phyloP scores from a whole-genome alignment of 768 basidiomycete genomes.

The Mycena crocata region DNA sequence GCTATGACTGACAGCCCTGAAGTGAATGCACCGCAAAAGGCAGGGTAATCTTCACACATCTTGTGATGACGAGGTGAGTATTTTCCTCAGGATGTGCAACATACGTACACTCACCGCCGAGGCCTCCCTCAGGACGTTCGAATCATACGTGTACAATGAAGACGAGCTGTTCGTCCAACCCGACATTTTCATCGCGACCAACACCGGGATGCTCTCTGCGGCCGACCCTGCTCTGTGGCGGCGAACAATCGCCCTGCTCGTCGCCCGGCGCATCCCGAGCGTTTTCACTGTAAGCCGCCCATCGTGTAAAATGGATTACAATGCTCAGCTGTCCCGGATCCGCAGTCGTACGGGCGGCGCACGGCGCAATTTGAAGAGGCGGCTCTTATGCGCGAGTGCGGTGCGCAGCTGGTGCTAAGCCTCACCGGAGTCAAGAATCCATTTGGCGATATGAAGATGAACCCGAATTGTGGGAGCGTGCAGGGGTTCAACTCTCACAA shows the following conservation, averaged over 20 bases:
- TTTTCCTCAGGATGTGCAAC: background rate
- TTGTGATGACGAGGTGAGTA: background rate
- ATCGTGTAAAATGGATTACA: background rate
- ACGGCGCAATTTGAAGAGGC: slow-evolving; percentile 1
- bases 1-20: background rate
- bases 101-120: background rate
- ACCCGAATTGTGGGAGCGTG: background rate
- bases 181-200: slow-evolving; percentile 18
- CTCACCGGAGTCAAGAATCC: slow-evolving; percentile 17
- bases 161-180: slow-evolving; percentile 17
- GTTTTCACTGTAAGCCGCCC: slow-evolving; percentile 17
- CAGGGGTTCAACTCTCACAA: slow-evolving; percentile 15
- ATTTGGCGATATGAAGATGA: slow-evolving; percentile 16
- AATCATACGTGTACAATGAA: slow-evolving; percentile 22
- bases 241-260: slow-evolving; percentile 14
- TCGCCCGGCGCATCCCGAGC: slow-evolving; percentile 14
- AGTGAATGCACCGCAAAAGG: background rate
- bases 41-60: slow-evolving; percentile 1
- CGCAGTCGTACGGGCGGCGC: background rate
- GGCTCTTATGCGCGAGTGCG: slow-evolving; percentile 15
- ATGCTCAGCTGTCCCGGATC: slow-evolving; percentile 1
- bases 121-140: slow-evolving; percentile 3
- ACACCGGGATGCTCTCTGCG: background rate
- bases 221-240: slow-evolving; percentile 10
- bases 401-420: slow-evolving; percentile 12